phyloP scores from a whole-genome alignment of 192 early-diverging fungal species.

The Coemansia sp. region DNA sequence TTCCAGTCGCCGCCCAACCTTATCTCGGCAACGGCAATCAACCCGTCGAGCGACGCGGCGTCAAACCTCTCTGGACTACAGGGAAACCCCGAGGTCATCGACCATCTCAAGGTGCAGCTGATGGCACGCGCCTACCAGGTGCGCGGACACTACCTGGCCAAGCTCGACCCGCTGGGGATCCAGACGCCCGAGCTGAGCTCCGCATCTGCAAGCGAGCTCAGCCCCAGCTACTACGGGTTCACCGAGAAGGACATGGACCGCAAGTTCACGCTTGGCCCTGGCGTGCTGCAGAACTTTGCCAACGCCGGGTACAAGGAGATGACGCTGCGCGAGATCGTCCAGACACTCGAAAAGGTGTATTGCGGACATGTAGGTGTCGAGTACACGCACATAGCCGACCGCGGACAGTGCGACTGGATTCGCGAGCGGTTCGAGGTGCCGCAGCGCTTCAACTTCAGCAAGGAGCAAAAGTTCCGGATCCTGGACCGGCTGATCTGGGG shows the following conservation, averaged over 20 bases:
- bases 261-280: slow-evolving; percentile 89
- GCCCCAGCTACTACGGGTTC: slow-evolving; percentile 90
- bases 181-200: slow-evolving; percentile 58
- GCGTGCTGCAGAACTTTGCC: slow-evolving; percentile 88
- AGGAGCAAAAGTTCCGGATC: slow-evolving; percentile 87
- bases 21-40: slow-evolving; percentile 65
- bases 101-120: slow-evolving; percentile 98
- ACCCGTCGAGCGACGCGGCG: slow-evolving; percentile 57
- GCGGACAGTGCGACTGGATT: slow-evolving; percentile 96
- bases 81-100: slow-evolving; percentile 78
- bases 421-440: slow-evolving; percentile 89
- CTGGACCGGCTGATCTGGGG: slow-evolving; percentile 97
- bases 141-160: slow-evolving; percentile 94
- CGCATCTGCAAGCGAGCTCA: slow-evolving; percentile 76
- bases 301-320: slow-evolving; percentile 66
- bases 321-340: slow-evolving; percentile 90
- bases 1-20: slow-evolving; percentile 83
- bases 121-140: slow-evolving; percentile 94
- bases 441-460: slow-evolving; percentile 81
- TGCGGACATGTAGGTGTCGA: slow-evolving; percentile 95
- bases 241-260: slow-evolving; percentile 89
- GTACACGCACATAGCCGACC: slow-evolving; percentile 98
- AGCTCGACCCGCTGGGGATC: slow-evolving; percentile 93
- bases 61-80: slow-evolving; percentile 46
- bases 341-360: slow-evolving; percentile 80